Base-by-base conservation (phyloP, 176 grass and related monocot genomes). In the Dendrocalamus sinicus region DNA sequence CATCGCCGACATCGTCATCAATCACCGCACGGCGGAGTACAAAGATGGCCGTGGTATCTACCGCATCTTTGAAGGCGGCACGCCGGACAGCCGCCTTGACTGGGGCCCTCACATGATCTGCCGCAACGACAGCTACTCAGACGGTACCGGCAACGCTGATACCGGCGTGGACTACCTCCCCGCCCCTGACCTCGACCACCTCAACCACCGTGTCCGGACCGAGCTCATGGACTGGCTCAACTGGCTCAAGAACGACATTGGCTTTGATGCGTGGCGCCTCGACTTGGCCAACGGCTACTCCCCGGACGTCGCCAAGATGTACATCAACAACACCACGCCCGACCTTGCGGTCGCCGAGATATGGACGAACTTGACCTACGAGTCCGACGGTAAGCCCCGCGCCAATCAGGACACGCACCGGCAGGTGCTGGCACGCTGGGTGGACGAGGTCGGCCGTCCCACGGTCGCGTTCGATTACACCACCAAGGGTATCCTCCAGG, bases 141-240 rank as follows among this genome's bases (percentile, higher is more conserved):
- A 91, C 9, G 88, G 88, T 67, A 93, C 88, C 10, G 91, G 91
- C 16, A 72, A 86, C 86, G 73, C 13, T 48, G 91, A 93, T 78
- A 90, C 92, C 13, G 88, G 88, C 12, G 54, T 16, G 11, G 85
- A 65, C 67, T 93, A 85, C 76, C 19, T n/a, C 30, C 59, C 77
- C 1, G 88, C 91, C 24, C 91, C 91, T 12, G 91, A 93, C 82
- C 88, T 93, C 23, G 91, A 93, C 76, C 91, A 93, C 88, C 91
- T 90, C 72, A 90, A 93, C 85, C 19, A 15, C 1, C 82, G 61
- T 46, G 91, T 93, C 78, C 85, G 79, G 65, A 40, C 28, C 0
- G 91, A 90, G 77, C 91, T 93, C 78, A 55, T 82, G 16, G 91
- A 83, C 30, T 93, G 91, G 91, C 86, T 93, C 62, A 76, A 88